phyloP scores from a whole-genome alignment of 1,284 basidiomycete genomes.

The Butyriboletus appendiculatus region DNA sequence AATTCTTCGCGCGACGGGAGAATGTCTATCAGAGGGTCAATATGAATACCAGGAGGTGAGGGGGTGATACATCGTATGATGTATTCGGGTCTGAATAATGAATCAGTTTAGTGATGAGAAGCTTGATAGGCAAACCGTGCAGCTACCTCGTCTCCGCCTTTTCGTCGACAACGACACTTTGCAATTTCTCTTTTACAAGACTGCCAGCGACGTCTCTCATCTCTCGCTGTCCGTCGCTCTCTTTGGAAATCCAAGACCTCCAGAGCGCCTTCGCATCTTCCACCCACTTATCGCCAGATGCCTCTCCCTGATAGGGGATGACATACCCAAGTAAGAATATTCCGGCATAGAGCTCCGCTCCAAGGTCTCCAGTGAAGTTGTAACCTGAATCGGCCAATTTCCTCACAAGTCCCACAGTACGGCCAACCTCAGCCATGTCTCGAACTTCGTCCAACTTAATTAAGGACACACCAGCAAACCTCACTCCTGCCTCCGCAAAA shows the following conservation, averaged over 20 bases:
- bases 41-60: constrained; percentile 33
- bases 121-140: constrained; percentile 18
- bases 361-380: constrained; percentile 21
- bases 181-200: constrained; percentile 44
- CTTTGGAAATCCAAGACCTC: constrained; percentile 37
- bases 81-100: constrained; percentile 45
- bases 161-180: constrained; percentile 44
- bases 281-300: constrained; percentile 7
- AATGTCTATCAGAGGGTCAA: constrained; percentile 47
- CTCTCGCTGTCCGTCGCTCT: constrained; percentile 11
- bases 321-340: constrained; percentile 30
- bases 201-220: constrained; percentile 27
- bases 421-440: constrained; percentile 1
- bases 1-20: constrained; percentile 53
- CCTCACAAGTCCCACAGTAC: constrained; percentile 12
- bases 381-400: constrained; percentile 22
- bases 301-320: constrained; percentile 13
- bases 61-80: constrained; percentile 42
- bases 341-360: constrained; percentile 22
- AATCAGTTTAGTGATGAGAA: background rate
- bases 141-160: constrained; percentile 41
- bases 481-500: constrained; percentile 17
- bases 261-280: constrained; percentile 39
- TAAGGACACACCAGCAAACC: constrained; percentile 8
- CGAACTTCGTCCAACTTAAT: background rate